Base-by-base conservation (phyloP, 2,329 filamentous ascomycete species). In the Clarireedia paspali region DNA sequence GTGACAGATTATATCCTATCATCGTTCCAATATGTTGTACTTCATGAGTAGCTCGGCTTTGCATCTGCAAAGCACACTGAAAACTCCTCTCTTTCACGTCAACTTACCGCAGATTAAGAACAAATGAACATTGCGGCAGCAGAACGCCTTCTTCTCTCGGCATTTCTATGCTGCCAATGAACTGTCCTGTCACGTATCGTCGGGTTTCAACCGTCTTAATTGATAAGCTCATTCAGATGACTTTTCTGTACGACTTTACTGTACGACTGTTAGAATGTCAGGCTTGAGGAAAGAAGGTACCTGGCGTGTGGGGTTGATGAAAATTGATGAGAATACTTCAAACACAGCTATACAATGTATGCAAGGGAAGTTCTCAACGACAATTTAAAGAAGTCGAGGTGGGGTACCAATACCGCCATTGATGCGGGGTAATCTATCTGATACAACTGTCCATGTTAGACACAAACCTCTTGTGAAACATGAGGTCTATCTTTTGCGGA, bases 161-260 rank as follows among this genome's bases (percentile, higher is more conserved):
- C 26, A 36, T 17, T 39, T 17, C 7, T 24, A 15, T 40, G 15
- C 26, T 38, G 39, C 2, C 2, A 44, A 23, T 38, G 14, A 38
- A 20, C 15, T 44, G 26, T 47, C 10, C 20, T 42, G 24, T 20
- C 47, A 36, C 53, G 47, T 55, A 50, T 45, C 47, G 38, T 36
- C 20, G 47, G 39, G 23, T 14, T 36, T 45, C 20, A 50, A 26
- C 46, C 46, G 15, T 26, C 38, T 50, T 17, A 17, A 10, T 5
- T 5, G 53, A 48, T 27, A 27, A 40, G 23, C 36, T 23, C 47
- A 49, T 54, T 44, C 53, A 14, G 24, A 50, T 55, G 53, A 55
- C 47, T 34, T 4, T 45, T 50, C n/a, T 54, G 47, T 55, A 50
- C 23, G 17, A 50, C 46, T 15, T 26, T 20, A 20, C n/a, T 54